phyloP scores from a whole-genome alignment of 208 protist genomes.

The Wallacemonas rigidus region DNA sequence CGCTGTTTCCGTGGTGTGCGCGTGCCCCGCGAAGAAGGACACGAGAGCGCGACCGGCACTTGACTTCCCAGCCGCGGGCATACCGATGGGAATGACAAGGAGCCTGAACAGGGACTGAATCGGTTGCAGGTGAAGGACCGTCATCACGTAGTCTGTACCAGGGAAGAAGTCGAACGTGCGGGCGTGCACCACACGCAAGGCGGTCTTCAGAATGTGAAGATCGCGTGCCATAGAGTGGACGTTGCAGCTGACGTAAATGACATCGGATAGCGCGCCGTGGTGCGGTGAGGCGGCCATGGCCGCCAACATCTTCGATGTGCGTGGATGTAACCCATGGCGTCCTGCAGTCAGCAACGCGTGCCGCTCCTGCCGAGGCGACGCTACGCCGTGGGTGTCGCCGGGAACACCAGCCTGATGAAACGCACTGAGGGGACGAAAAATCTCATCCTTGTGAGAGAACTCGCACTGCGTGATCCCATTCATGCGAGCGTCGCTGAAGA shows the following conservation, averaged over 20 bases:
- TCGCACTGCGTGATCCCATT: slow-evolving; percentile 35
- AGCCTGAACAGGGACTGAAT: slow-evolving; percentile 3
- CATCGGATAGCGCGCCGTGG: slow-evolving; percentile 20
- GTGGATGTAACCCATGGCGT: slow-evolving; percentile 43
- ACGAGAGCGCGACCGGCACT: slow-evolving; percentile 21
- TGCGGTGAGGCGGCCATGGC: slow-evolving; percentile 10
- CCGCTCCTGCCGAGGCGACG: background rate
- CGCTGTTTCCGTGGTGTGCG: background rate
- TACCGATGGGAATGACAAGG: slow-evolving; percentile 38
- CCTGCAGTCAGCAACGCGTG: slow-evolving; percentile 44
- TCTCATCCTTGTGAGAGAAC: slow-evolving; percentile 18
- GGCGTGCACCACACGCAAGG: slow-evolving; percentile 21
- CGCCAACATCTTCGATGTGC: slow-evolving; percentile 23
- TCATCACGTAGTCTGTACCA: slow-evolving; percentile 53
- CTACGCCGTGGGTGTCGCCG: background rate
- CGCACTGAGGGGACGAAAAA: slow-evolving; percentile 5
- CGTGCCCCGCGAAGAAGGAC: slow-evolving; percentile 19
- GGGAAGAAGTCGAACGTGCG: slow-evolving; percentile 59
- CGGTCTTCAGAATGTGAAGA: slow-evolving; percentile 33
- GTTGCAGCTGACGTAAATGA: slow-evolving; percentile 60
- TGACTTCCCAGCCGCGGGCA: slow-evolving; percentile 31
- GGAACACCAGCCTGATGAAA: background rate
- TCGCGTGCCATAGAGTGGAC: slow-evolving; percentile 39
- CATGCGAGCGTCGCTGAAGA: slow-evolving; percentile 27
- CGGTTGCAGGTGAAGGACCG: slow-evolving; percentile 33